Base-by-base conservation (phyloP, 805 yeast species). In the Lipomyces anomalus region DNA sequence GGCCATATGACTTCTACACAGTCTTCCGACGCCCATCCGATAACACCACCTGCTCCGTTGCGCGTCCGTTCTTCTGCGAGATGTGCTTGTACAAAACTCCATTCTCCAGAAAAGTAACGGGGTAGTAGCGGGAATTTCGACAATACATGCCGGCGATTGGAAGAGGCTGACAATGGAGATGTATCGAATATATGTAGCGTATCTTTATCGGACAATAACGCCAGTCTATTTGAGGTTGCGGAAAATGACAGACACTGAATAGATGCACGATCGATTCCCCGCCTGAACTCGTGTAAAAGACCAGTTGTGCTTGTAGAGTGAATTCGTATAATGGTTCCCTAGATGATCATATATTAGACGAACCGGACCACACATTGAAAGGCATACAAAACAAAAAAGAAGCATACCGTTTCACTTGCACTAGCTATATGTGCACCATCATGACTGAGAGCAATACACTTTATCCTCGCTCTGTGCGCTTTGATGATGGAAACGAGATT, bases 201-300 rank as follows among this genome's bases (percentile, higher is more conserved):
- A 55, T 79, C 81, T 61, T 90, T 92, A 65, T 87, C 95, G 13
- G 95, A 82, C 21, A 92, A 68, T 4, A 87, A 88, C 0, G 97
- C 96, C 40, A 92, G 69, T 57, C 79, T 76, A 7, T 78, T 64
- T 38, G 87, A 89, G 54, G 79, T 74, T 6, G 84, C 88, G 4
- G 90, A 82, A 61, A 90, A 88, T 43, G 79, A 79, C 82, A 92
- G 80, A 5, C 92, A 82, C 34, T 83, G 84, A 5, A 92, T 76
- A 16, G 73, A 70, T 1, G 96, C 97, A 42, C 80, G 74, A 63
- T 92, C 97, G 18, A 89, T 62, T 0, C 98, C 98, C 41, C 98
- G 71, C 56, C 97, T 71, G 58, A 89, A 89, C 61, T 87, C 96
- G 59, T 75, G 82, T n/a, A 86, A 58, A 41, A 86, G 67, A 1